phyloP scores from a whole-genome alignment of 345 rosid genomes.

The Gossypium sturtianum region DNA sequence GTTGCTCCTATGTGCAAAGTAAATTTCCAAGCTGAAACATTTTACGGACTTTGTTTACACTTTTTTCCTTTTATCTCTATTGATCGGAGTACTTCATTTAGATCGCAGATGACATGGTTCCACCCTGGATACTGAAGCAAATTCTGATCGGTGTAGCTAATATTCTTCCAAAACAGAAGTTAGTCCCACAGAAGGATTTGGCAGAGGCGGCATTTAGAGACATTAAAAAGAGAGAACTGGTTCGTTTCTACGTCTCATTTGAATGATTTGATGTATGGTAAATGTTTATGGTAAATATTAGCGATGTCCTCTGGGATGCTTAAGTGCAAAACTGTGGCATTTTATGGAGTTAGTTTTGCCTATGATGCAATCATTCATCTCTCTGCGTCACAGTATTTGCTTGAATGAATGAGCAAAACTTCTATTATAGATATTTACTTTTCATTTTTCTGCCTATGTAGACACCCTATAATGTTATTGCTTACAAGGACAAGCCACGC shows the following conservation, averaged over 20 bases:
- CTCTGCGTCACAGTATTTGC: background rate
- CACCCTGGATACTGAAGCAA: constrained; percentile 50
- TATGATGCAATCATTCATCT: background rate
- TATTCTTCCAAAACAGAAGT: constrained; percentile 69
- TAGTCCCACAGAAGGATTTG: constrained; percentile 85
- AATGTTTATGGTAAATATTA: background rate
- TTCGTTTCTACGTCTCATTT: constrained; percentile 21
- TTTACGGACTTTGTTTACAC: constrained; percentile 5
- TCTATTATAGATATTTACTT: background rate
- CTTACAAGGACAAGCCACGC: constrained; percentile 78
- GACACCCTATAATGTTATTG: constrained; percentile 65
- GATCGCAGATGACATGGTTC: constrained; percentile 90
- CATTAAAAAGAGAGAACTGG: constrained; percentile 54
- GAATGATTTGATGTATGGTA: background rate
- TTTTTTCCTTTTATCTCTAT: background rate
- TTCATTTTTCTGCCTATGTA: constrained; percentile 27
- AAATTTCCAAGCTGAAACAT: constrained; percentile 21
- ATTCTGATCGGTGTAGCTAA: constrained; percentile 65
- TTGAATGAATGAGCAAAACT: background rate
- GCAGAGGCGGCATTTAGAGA: constrained; percentile 79
- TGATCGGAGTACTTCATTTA: constrained; percentile 22
- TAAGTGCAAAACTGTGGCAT: background rate
- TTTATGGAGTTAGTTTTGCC: background rate
- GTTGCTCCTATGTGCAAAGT: constrained; percentile 99
- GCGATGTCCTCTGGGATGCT: background rate